Evolutionary conservation across 306 rosid species (phyloP).

Genomic region (Vigna trinervia): DNA sequence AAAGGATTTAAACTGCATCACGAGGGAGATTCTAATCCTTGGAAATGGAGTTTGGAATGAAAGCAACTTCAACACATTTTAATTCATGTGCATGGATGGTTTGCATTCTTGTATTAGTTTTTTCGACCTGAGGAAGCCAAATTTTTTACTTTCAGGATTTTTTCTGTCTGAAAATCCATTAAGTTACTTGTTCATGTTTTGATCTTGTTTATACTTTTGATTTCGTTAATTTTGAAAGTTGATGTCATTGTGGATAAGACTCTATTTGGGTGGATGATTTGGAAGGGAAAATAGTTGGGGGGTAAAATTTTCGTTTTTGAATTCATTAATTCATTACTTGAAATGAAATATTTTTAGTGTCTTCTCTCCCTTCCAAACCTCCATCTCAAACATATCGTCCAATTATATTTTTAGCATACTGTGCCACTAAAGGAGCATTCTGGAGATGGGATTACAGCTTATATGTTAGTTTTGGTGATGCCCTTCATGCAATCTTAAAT

Average conservation of each 20-base stretch:
- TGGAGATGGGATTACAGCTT: slow-evolving; percentile 18
- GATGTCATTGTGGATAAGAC: neutral
- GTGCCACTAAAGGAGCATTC: slow-evolving; percentile 17
- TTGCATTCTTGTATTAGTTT: neutral
- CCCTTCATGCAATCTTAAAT: neutral
- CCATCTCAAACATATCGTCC: neutral
- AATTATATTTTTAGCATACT: neutral
- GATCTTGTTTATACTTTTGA: neutral
- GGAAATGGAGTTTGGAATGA: neutral
- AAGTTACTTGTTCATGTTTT: slow-evolving; percentile 1
- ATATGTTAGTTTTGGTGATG: neutral
- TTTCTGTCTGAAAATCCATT: neutral
- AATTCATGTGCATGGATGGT: neutral
- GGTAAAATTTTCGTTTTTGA: slow-evolving; percentile 8
- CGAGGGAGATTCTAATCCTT: neutral
- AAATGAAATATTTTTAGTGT: neutral
- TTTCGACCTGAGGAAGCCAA: neutral
- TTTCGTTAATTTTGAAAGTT: neutral
- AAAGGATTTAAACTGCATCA: neutral
- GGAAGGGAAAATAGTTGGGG: neutral
- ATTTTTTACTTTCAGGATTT: neutral
- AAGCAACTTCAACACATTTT: neutral
- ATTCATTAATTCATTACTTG: neutral
- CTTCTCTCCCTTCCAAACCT: neutral
- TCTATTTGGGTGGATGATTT: slow-evolving; percentile 1